Percentiles rank a stretch among this genome's conserved stretches.
These are phyloP conservation scores for Scedosporium dehoogii DNA, from an alignment of 2,329 filamentous ascomycete species.

Conservation along the genomic window DNA sequence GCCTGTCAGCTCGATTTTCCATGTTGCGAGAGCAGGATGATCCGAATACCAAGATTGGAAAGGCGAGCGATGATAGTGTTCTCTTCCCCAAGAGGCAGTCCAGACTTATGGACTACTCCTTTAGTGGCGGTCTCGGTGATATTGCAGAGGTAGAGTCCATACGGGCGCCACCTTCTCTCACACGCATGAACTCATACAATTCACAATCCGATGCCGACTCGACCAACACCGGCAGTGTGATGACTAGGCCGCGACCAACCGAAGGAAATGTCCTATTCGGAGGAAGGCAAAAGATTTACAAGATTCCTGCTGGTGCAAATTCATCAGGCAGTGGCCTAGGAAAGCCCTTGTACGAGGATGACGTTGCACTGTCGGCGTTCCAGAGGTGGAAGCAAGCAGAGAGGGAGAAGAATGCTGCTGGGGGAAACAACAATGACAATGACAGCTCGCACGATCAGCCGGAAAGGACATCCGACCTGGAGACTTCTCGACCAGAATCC, in stretches of 20 bases:
- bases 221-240: constrained; percentile 49
- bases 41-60: constrained; percentile 77
- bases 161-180: constrained; percentile 45
- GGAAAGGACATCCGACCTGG: constrained; percentile 14
- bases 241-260: constrained; percentile 69
- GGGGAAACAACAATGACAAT: constrained; percentile 20
- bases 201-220: constrained; percentile 61
- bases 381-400: constrained; percentile 61
- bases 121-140: constrained; percentile 52
- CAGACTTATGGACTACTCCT: constrained; percentile 61
- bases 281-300: constrained; percentile 91
- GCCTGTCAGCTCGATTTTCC: constrained; percentile 87
- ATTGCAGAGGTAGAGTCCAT: constrained; percentile 89
- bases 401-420: constrained; percentile 37
- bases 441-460: constrained; percentile 16
- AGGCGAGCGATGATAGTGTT: constrained; percentile 92
- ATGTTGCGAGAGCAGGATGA: constrained; percentile 96
- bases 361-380: constrained; percentile 74
- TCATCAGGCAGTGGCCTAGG: constrained; percentile 43
- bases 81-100: constrained; percentile 75
- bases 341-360: constrained; percentile 73
- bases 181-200: constrained; percentile 55
- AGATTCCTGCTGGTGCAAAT: constrained; percentile 50
- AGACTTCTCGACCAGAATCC: constrained; percentile 26
- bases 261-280: constrained; percentile 94